Base-by-base conservation (phyloP, 2,329 filamentous ascomycete species). In the Pezicula radicicola region DNA sequence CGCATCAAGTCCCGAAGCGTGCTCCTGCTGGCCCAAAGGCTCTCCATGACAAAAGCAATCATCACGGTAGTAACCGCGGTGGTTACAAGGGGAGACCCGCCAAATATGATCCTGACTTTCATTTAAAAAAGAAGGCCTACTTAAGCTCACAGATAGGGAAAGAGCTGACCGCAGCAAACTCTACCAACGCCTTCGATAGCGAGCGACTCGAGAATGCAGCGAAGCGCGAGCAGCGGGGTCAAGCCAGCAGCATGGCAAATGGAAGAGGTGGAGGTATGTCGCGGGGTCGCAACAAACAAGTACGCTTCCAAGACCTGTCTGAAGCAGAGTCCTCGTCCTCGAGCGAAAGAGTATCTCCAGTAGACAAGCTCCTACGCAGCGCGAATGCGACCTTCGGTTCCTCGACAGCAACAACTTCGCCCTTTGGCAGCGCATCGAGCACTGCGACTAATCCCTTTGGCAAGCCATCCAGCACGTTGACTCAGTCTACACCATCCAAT, bases 201-300 rank as follows among this genome's bases (percentile, higher is more conserved):
- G 65, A 65, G 33, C 60, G 64, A 54, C 55, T 59, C 43, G 60
- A 66, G 54, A 68, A 68, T 63, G 65, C 64, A 35, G 60, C 66
- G 21, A 67, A 65, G 52, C 59, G 66, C 36, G 53, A 58, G 42
- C 60, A 63, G 40, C 50, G 60, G 49, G 58, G 57, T 21, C 52
- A 60, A 44, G 60, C 53, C 33, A 55, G 52, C 25, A 52, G 52
- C 35, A 54, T 52, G 44, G 44, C 41, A 36, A 64, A 56, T 37
- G 53, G 50, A 18, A 49, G 60, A 54, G 60, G 62, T 28, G 50
- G 55, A 49, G 48, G 53, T 25, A 49, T 45, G 18, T 47, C 47
- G n/a, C 56, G 52, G 25, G 49, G 19, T 42, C 21, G n/a, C 44
- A 62, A 59, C 50, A 66, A 64, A 50, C 52, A 54, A 35, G 61